Base-by-base conservation (phyloP, 2,329 filamentous ascomycete genomes). In the Monilinia vaccinii-corymbosi region DNA sequence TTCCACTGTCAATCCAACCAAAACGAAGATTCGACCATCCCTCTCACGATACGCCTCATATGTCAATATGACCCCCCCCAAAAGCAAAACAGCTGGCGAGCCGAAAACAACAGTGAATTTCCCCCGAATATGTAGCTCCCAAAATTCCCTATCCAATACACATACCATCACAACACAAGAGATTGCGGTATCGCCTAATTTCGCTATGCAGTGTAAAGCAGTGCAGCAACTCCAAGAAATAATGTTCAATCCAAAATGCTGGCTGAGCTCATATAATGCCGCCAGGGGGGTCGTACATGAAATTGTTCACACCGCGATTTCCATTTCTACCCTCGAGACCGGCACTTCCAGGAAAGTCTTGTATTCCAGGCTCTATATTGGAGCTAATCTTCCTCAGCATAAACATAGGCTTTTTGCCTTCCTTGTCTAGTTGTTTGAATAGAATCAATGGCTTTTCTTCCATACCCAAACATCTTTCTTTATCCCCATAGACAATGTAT, bases 401-500 rank as follows among this genome's bases (percentile, higher is more conserved):
- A 71, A 97, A 97, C 59, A 61, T 61, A 34, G 53, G 94, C 73
- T 97, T 99, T 75, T 95, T 88, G 50, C 94, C 94, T 76, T 97
- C 94, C 73, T 92, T 92, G 72, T 97, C 92, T 60, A 99, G 78
- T 73, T 97, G 92, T 76, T 99, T 99, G 77, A 99, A 99, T 63
- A 99, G 76, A 64, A 97, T 95, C 61, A 99, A 77, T 11, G 94
- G 94, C 70, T 95, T 93, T 75, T 99, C 94, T 61, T 97, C 88
- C 66, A 96, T 78, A 0, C 89, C 91, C 42, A 99, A 76, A 73
- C 93, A 97, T 16, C 94, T 86, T 76, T 99, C 94, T 74, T 97
- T 91, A 70, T 97, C 92, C n/a, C 94, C 94, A 69, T 97, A 96
- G 4, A 99, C 94, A 72, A 99, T 99, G 72, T 97, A 99, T 36